Evolutionary conservation across 2,329 filamentous ascomycete species (phyloP).

Genomic region (Pezicula carpinea): DNA sequence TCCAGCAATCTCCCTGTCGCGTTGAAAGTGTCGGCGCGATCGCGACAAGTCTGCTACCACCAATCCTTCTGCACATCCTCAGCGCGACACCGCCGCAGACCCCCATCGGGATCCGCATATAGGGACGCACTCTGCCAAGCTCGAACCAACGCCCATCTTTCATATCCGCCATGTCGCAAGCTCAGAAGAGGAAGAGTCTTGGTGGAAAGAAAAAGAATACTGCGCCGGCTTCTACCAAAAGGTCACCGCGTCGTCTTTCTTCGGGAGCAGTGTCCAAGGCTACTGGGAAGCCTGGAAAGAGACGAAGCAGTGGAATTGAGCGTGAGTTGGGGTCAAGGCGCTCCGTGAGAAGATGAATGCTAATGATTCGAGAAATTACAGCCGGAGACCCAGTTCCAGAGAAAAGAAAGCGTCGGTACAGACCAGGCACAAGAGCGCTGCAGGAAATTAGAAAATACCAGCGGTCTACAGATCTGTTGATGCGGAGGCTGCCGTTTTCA

Average conservation of each 20-base stretch:
- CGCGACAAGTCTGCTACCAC: neutral
- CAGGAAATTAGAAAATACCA: slow-evolving; percentile 91
- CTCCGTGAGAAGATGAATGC: neutral
- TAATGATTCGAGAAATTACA: slow-evolving; percentile 28
- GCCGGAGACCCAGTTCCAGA: slow-evolving; percentile 70
- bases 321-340: slow-evolving; percentile 1
- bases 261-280: neutral
- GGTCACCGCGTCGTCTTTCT: neutral
- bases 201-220: neutral
- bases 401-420: slow-evolving; percentile 59
- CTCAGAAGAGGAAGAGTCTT: slow-evolving; percentile 3
- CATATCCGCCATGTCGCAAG: slow-evolving; percentile 4
- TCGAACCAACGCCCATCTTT: neutral
- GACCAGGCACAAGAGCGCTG: slow-evolving; percentile 78
- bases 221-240: neutral
- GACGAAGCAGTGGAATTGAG: slow-evolving; percentile 3
- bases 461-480: slow-evolving; percentile 79
- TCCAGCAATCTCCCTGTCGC: neutral
- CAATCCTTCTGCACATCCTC: neutral
- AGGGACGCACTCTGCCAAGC: neutral
- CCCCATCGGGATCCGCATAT: neutral
- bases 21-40: neutral
- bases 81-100: neutral
- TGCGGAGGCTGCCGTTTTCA: slow-evolving; percentile 76
- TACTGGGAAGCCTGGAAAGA: neutral